Conservation (phyloP, 2,329 filamentous ascomycete species). For the Botrytis porri region DNA sequence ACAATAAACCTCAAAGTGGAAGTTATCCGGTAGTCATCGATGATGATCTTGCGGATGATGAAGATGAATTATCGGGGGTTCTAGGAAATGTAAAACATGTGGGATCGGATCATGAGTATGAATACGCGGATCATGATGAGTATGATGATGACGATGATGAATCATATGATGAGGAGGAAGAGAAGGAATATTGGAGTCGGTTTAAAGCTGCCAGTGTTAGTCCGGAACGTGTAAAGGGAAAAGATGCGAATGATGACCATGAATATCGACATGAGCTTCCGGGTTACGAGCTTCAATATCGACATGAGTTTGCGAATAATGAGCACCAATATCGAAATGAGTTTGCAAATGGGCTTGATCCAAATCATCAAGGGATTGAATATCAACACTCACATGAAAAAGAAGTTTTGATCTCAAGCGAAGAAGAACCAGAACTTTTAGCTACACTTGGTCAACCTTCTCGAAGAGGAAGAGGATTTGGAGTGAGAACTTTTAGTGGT, state of each 20-base stretch:
- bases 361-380: not conserved
- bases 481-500: conserved; percentile 10
- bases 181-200: not conserved
- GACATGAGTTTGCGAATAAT: not conserved
- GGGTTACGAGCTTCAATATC: not conserved
- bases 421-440: conserved; percentile 1
- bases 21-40: not conserved
- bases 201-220: not conserved
- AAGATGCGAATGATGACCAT: not conserved
- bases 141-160: conserved; percentile 7
- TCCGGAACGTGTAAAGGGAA: not conserved
- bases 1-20: not conserved
- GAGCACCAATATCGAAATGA: not conserved
- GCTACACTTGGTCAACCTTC: not conserved
- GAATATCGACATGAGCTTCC: not conserved
- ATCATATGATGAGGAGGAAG: conserved; percentile 12
- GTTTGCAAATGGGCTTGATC: not conserved
- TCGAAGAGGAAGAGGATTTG: not conserved
- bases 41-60: conserved; percentile 9
- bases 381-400: not conserved
- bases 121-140: not conserved
- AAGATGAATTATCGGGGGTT: conserved; percentile 8
- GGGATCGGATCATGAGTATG: not conserved
- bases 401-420: not conserved
- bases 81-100: not conserved